Conservation (phyloP, 768 basidiomycete species). For the Suillus sp. region DNA sequence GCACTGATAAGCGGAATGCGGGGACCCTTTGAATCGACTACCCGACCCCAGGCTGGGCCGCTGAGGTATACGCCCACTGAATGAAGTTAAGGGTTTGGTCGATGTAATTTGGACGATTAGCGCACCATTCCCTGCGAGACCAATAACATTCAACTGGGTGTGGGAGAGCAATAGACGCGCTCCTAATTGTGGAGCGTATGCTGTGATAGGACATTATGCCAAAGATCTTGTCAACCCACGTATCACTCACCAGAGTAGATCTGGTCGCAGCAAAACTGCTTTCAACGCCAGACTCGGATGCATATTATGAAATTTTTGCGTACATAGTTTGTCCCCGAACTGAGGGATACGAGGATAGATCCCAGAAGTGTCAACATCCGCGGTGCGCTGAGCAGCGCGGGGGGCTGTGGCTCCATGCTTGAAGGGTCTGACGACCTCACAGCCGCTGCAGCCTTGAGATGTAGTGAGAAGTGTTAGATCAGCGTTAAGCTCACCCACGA, state of each 20-base stretch:
- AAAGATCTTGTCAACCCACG: neutral
- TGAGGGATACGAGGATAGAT: constrained; percentile 60
- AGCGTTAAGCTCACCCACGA: no score
- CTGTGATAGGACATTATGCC: constrained; percentile 36
- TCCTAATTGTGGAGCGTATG: constrained; percentile 87
- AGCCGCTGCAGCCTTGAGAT: neutral
- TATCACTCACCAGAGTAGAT: constrained; percentile 32
- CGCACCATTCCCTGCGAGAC: constrained; percentile 76
- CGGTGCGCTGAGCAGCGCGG: constrained; percentile 39
- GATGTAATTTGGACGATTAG: neutral
- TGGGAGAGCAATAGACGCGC: constrained; percentile 73
- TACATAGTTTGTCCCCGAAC: constrained; percentile 79
- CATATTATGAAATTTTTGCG: constrained; percentile 26
- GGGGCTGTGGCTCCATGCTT: constrained; percentile 21
- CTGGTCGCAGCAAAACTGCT: constrained; percentile 15
- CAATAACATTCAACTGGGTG: constrained; percentile 81
- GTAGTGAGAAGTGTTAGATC: neutral
- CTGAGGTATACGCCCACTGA: constrained; percentile 75
- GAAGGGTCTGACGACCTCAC: constrained; percentile 10
- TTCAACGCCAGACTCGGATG: neutral
- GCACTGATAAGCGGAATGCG: constrained; percentile 62
- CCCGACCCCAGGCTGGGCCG: constrained; percentile 78
- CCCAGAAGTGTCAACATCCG: constrained; percentile 53
- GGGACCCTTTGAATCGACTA: constrained; percentile 77
- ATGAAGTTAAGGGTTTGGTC: neutral